Conservation (phyloP, 768 basidiomycete genomes). For the Tephrocybe sp. region DNA sequence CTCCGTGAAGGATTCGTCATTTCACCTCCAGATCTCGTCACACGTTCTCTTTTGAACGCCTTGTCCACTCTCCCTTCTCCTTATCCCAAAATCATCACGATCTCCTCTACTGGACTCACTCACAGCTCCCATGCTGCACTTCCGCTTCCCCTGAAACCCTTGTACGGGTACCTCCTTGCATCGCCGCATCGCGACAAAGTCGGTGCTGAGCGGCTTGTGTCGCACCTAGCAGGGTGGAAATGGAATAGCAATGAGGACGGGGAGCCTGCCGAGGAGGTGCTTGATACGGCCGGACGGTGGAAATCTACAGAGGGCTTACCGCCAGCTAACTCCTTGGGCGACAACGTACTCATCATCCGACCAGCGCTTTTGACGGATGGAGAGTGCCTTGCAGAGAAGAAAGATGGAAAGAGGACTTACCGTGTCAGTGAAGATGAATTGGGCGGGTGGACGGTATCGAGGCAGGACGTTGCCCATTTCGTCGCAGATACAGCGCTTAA, state of each 20-base stretch:
- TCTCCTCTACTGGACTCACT: slow-evolving; percentile 56
- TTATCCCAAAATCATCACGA: slow-evolving; percentile 45
- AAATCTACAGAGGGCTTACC: slow-evolving; percentile 39
- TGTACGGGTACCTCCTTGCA: slow-evolving; percentile 47
- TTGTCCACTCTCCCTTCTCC: slow-evolving; percentile 51
- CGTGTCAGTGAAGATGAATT: slow-evolving; percentile 41
- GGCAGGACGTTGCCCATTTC: slow-evolving; percentile 68
- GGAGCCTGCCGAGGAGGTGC: slow-evolving; percentile 42
- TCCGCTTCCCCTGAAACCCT: slow-evolving; percentile 45
- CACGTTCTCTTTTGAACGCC: slow-evolving; percentile 53
- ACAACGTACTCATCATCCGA: slow-evolving; percentile 46
- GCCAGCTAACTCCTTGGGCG: slow-evolving; percentile 39
- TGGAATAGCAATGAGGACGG: slow-evolving; percentile 42
- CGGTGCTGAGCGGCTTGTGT: slow-evolving; percentile 51
- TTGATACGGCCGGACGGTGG: slow-evolving; percentile 44
- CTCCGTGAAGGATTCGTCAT: slow-evolving; percentile 48
- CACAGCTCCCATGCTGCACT: slow-evolving; percentile 40
- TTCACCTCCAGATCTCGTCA: slow-evolving; percentile 55
- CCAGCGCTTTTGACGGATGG: slow-evolving; percentile 64
- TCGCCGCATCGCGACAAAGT: slow-evolving; percentile 61
- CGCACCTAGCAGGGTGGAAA: slow-evolving; percentile 47
- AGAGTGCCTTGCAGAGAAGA: slow-evolving; percentile 38
- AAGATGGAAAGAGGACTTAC: slow-evolving; percentile 34
- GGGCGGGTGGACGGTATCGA: slow-evolving; percentile 50
- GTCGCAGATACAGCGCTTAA: slow-evolving; percentile 45